Evolutionary conservation across 768 basidiomycete species (phyloP).

Genomic region (Naganishia randhawae): DNA sequence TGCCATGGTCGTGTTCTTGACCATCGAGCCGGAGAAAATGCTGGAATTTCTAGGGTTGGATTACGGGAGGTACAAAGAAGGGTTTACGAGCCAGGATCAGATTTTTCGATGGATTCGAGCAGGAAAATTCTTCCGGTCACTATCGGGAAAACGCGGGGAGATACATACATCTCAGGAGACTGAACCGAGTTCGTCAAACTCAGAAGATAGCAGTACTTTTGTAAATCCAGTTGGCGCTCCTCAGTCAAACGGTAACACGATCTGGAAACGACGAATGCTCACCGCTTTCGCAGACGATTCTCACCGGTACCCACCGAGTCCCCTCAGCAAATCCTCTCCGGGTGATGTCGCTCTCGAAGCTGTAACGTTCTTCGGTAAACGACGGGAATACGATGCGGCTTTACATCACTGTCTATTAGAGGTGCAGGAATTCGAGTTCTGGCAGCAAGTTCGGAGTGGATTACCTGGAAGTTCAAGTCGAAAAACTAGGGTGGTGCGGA

Average conservation of each 20-base stretch:
- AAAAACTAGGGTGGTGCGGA: background rate
- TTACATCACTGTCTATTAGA: background rate
- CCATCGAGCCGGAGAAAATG: slow-evolving; percentile 6
- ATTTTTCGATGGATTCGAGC: slow-evolving; percentile 3
- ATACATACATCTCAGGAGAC: too few species aligned
- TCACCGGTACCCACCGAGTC: background rate
- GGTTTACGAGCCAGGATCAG: background rate
- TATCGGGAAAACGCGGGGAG: background rate
- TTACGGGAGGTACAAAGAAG: background rate
- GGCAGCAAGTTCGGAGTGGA: background rate
- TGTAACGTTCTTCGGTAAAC: background rate
- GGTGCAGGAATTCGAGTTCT: background rate
- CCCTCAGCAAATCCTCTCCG: background rate
- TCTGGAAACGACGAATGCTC: background rate
- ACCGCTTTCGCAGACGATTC: background rate
- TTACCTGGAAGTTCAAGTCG: background rate
- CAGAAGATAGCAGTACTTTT: too few species aligned
- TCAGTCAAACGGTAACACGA: too few species aligned
- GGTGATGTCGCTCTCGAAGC: background rate
- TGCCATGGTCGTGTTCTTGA: slow-evolving; percentile 7
- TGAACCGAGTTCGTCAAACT: too few species aligned
- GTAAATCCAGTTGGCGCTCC: too few species aligned
- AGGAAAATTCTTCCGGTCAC: background rate
- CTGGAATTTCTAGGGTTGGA: slow-evolving; percentile 18
- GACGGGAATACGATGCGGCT: background rate